phyloP scores from a whole-genome alignment of 495 filamentous ascomycete genomes.

The Lasiosphaeris hirsuta region DNA sequence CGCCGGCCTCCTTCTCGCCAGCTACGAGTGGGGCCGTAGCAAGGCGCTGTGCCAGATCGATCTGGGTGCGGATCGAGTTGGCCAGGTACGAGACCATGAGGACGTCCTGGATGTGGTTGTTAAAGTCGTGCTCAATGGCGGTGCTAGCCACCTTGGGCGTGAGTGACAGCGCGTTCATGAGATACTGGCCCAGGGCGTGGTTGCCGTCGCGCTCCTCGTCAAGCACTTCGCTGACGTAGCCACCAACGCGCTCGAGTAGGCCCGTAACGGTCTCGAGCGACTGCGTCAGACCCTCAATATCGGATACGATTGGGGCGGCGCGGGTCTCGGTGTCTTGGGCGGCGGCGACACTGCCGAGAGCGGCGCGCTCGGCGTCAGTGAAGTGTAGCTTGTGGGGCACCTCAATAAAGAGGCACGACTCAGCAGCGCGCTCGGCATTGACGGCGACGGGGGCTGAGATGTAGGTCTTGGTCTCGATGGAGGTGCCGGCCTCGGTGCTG shows the following conservation, averaged over 20 bases:
- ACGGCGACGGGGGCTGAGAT: slow-evolving; percentile 94
- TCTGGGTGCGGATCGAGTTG: slow-evolving; percentile 98
- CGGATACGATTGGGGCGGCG: slow-evolving; percentile 66
- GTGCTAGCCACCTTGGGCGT: slow-evolving; percentile 88
- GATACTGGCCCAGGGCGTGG: slow-evolving; percentile 86
- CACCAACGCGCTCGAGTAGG: slow-evolving; percentile 83
- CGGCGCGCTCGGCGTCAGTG: slow-evolving; percentile 88
- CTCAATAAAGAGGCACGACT: slow-evolving; percentile 93
- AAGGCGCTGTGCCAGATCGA: slow-evolving; percentile 91
- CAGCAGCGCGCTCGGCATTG: slow-evolving; percentile 87
- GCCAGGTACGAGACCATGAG: slow-evolving; percentile 94
- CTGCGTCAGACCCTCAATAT: slow-evolving; percentile 82
- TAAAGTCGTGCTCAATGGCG: slow-evolving; percentile 95
- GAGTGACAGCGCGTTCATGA: slow-evolving; percentile 85
- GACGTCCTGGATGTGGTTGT: slow-evolving; percentile 98
- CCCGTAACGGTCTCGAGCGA: slow-evolving; percentile 79
- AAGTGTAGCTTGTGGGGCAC: slow-evolving; percentile 85
- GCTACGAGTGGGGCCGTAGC: slow-evolving; percentile 77
- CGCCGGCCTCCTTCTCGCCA: slow-evolving; percentile 48
- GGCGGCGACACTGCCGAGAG: slow-evolving; percentile 77
- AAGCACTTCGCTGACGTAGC: slow-evolving; percentile 80
- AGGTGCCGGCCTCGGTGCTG: slow-evolving; percentile 76
- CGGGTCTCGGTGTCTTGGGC: slow-evolving; percentile 78
- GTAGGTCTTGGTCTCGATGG: slow-evolving; percentile 84
- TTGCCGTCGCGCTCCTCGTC: slow-evolving; percentile 63